Conservation (phyloP, 176 grass and related monocot genomes). For the Phyllostachys edulis region DNA sequence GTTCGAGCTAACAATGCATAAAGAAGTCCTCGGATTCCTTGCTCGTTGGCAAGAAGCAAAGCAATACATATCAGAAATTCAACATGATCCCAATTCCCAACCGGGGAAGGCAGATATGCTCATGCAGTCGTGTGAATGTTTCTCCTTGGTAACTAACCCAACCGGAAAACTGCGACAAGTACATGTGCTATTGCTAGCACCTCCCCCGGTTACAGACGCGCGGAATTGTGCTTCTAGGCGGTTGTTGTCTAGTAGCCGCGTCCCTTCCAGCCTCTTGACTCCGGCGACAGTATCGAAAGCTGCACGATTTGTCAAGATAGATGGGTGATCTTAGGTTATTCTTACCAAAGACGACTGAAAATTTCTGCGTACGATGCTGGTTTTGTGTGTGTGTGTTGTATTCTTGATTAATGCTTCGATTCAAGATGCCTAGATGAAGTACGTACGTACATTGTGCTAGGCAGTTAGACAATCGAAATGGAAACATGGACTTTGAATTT, state of each 20-base stretch:
- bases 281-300: not conserved
- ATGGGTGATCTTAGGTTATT: not conserved
- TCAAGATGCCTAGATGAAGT: not conserved
- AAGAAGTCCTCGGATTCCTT: constrained; percentile 8
- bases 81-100: not conserved
- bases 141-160: not conserved
- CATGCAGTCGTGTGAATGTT: not conserved
- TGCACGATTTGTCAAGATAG: not conserved
- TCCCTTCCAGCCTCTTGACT: not conserved
- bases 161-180: not conserved
- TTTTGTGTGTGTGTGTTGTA: not conserved
- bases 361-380: not conserved
- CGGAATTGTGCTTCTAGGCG: not conserved
- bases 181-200: not conserved
- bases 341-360: not conserved
- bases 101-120: not conserved
- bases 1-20: not conserved
- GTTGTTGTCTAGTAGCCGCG: constrained; percentile 18
- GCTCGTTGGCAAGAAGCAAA: not conserved
- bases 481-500: not conserved
- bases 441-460: not conserved
- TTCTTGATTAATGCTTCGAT: not conserved
- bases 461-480: not conserved
- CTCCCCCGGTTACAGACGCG: constrained; percentile 3
- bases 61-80: not conserved